Evolutionary conservation across 2,329 filamentous ascomycete species (phyloP).

Genomic region (Onygena corvina): DNA sequence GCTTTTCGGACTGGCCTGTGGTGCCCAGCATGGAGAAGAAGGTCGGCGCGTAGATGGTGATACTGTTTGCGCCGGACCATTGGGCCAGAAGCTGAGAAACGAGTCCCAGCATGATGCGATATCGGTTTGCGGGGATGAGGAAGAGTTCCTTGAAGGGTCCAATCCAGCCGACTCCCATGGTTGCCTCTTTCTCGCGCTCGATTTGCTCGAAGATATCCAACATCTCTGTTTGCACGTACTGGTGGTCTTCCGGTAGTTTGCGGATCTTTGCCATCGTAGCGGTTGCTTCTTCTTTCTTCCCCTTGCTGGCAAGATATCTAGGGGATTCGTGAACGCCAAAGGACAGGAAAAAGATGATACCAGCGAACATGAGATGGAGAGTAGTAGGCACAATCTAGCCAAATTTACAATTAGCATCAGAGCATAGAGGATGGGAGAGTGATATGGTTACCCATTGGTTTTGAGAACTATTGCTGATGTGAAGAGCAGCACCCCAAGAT

Average conservation of each 20-base stretch:
- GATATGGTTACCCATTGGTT: constrained; percentile 36
- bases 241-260: constrained; percentile 32
- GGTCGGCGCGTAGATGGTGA: constrained; percentile 63
- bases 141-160: constrained; percentile 29
- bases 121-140: constrained; percentile 52
- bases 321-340: constrained; percentile 60
- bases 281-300: constrained; percentile 40
- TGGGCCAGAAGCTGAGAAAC: constrained; percentile 58
- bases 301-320: constrained; percentile 56
- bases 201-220: constrained; percentile 25
- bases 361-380: constrained; percentile 65
- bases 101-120: constrained; percentile 54
- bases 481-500: constrained; percentile 50
- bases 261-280: constrained; percentile 27
- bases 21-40: constrained; percentile 61
- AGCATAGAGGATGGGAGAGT: not conserved
- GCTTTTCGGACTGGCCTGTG: constrained; percentile 51
- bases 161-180: constrained; percentile 16
- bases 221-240: constrained; percentile 33
- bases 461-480: constrained; percentile 37
- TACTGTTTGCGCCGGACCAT: constrained; percentile 58
- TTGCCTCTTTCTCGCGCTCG: constrained; percentile 39
- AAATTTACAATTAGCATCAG: not conserved
- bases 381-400: constrained; percentile 50
- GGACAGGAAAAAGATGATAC: constrained; percentile 56